Percentiles rank a stretch among this genome's conserved stretches.
Evolutionary conservation across 768 basidiomycete species (phyloP).

Genomic region (Kwoniella shandongensis): DNA sequence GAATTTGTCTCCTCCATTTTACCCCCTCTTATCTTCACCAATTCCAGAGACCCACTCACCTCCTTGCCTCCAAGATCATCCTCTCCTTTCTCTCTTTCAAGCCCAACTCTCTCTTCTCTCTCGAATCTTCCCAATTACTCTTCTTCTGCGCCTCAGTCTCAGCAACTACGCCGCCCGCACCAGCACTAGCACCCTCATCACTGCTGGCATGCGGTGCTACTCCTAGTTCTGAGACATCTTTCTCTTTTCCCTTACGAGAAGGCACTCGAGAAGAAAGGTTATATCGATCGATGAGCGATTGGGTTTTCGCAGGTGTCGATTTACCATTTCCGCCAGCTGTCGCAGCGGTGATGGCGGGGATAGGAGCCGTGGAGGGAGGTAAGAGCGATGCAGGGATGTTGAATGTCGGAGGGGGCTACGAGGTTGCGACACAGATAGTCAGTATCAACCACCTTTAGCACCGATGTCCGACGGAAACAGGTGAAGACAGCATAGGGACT

Average conservation of each 20-base stretch:
- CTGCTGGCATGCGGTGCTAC: neutral
- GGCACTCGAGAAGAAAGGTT: slow-evolving; percentile 31
- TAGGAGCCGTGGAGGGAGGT: slow-evolving; percentile 28
- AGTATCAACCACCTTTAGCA: too few species aligned
- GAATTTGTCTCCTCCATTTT: neutral
- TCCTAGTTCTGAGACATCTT: slow-evolving; percentile 12
- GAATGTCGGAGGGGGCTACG: slow-evolving; percentile 46
- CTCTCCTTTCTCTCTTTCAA: slow-evolving; percentile 51
- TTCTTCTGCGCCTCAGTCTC: neutral
- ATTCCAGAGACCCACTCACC: slow-evolving; percentile 29
- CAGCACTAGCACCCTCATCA: neutral
- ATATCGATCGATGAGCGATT: slow-evolving; percentile 48
- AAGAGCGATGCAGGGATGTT: slow-evolving; percentile 41
- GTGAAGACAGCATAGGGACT: too few species aligned
- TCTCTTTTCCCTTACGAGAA: slow-evolving; percentile 34
- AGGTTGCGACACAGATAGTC: too few species aligned
- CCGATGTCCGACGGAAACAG: too few species aligned
- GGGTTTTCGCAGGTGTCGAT: slow-evolving; percentile 5
- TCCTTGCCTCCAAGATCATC: slow-evolving; percentile 52
- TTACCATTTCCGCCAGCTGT: neutral
- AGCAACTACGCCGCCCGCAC: too few species aligned
- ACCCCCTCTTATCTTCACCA: neutral
- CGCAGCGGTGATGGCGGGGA: slow-evolving; percentile 17
- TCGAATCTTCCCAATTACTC: slow-evolving; percentile 46
- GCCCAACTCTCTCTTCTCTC: slow-evolving; percentile 42